A percentile compares a stretch with the other conserved stretches of the same genome.
Evolutionary conservation across 2,329 filamentous ascomycete species (phyloP).

Genomic region (Celoporthe dispersa): DNA sequence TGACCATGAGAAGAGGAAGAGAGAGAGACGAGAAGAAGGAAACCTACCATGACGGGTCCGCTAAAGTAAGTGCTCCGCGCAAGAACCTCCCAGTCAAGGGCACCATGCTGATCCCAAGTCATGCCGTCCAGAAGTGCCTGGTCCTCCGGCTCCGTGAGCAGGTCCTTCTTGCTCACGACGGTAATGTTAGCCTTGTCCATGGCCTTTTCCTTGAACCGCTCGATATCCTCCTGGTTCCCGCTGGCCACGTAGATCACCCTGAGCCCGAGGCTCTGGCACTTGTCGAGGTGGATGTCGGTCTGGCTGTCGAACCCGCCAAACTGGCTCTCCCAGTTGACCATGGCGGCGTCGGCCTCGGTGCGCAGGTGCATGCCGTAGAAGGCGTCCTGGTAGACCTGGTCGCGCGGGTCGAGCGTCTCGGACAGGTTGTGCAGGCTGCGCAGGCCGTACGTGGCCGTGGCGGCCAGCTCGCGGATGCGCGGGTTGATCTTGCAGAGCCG

Average conservation of each 20-base stretch:
- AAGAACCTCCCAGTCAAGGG: constrained; percentile 19
- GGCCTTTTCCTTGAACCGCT: constrained; percentile 8
- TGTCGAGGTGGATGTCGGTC: constrained; percentile 9
- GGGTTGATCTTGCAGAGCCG: constrained; percentile 19
- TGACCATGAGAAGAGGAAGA: too few relatives aligned
- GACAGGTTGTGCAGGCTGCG: constrained; percentile 3
- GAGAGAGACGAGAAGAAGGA: too few relatives aligned
- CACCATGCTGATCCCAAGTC: constrained; percentile 22
- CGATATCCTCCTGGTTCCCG: constrained; percentile 16
- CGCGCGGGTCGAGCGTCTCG: not conserved
- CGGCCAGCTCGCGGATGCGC: constrained; percentile 14
- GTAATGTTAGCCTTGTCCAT: constrained; percentile 1
- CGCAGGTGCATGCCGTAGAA: constrained; percentile 22
- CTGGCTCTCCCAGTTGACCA: not conserved
- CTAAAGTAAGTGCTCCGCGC: constrained; percentile 20
- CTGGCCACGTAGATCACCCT: constrained; percentile 18
- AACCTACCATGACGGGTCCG: constrained; percentile 8
- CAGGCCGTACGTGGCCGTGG: constrained; percentile 10
- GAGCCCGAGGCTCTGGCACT: constrained; percentile 10
- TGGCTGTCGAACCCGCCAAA: constrained; percentile 11
- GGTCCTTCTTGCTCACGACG: constrained; percentile 15
- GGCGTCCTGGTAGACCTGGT: constrained; percentile 14
- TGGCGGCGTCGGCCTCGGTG: constrained; percentile 23
- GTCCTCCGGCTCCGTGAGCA: not conserved
- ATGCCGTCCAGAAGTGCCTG: not conserved